A percentile compares a stretch with the other conserved stretches of the same genome.
Conservation (phyloP, 306 rosid genomes). For the Urtica urens region DNA sequence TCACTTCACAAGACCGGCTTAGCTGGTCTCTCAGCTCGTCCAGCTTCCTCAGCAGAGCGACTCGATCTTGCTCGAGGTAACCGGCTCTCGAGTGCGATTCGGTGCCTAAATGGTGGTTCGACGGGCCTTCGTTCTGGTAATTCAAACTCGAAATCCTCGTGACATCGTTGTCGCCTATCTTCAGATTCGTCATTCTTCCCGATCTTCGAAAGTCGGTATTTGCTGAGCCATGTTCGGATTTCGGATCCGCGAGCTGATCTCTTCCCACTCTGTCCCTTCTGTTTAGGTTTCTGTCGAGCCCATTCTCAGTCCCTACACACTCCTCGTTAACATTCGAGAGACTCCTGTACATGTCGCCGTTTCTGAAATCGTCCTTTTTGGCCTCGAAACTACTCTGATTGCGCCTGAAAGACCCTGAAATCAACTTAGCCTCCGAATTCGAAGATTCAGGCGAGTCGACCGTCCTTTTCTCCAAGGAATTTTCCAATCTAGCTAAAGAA, state of each 20-base stretch:
- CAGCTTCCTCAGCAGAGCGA: constrained; percentile 80
- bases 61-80: constrained; percentile 74
- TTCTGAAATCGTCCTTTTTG: constrained; percentile 25
- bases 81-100: constrained; percentile 41
- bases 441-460: constrained; percentile 38
- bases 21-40: constrained; percentile 78
- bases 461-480: constrained; percentile 36
- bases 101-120: constrained; percentile 32
- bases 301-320: constrained; percentile 28
- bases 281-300: constrained; percentile 14
- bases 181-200: constrained; percentile 43
- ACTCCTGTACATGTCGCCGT: constrained; percentile 21
- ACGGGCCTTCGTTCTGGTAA: constrained; percentile 51
- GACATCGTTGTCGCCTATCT: constrained; percentile 38
- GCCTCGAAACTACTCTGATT: constrained; percentile 25
- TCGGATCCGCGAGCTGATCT: constrained; percentile 30
- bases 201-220: constrained; percentile 25
- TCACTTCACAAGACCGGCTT: constrained; percentile 53
- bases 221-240: constrained; percentile 21
- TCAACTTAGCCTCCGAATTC: constrained; percentile 41
- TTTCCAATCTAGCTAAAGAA: constrained; percentile 32
- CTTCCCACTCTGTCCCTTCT: constrained; percentile 28
- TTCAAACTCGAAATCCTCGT: constrained; percentile 55
- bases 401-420: constrained; percentile 24
- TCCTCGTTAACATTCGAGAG: constrained; percentile 21